A percentile compares a stretch with the other conserved stretches of the same genome.
phyloP scores from a whole-genome alignment of 2,329 filamentous ascomycete genomes.

The Microascus cirrosus region DNA sequence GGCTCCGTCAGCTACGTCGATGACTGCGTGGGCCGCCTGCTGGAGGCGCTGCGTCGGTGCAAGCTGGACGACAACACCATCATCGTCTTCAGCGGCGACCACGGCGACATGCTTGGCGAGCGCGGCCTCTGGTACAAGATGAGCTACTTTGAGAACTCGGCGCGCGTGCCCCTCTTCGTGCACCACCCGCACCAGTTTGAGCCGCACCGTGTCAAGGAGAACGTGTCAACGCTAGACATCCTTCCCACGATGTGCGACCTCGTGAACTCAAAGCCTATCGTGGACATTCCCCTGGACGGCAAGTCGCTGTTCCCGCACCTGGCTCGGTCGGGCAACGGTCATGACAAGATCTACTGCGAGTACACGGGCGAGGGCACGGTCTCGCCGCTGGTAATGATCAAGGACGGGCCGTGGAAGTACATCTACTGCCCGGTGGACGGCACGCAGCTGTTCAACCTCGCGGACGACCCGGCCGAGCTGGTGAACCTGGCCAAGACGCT shows the following conservation, averaged over 20 bases:
- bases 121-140: conserved; percentile 95
- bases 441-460: conserved; percentile 74
- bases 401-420: conserved; percentile 82
- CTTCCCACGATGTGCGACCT: conserved; percentile 82
- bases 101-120: conserved; percentile 94
- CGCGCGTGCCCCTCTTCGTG: conserved; percentile 78
- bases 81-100: conserved; percentile 84
- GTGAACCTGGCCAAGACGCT: conserved; percentile 52
- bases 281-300: conserved; percentile 75
- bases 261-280: conserved; percentile 57
- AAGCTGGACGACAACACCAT: conserved; percentile 77
- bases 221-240: conserved; percentile 85
- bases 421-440: conserved; percentile 76
- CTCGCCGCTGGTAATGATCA: conserved; percentile 87
- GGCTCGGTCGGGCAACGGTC: conserved; percentile 45
- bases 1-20: conserved; percentile 90
- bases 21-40: conserved; percentile 76
- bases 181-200: conserved; percentile 66
- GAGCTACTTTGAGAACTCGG: conserved; percentile 89
- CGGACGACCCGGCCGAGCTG: conserved; percentile 64
- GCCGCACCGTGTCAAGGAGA: conserved; percentile 67
- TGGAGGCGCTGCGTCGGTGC: conserved; percentile 68
- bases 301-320: conserved; percentile 72
- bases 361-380: conserved; percentile 92
- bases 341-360: conserved; percentile 86